These are phyloP conservation scores for Taiozyma sp. DNA, from an alignment of 1,139 yeast species.

Conservation along the genomic window DNA sequence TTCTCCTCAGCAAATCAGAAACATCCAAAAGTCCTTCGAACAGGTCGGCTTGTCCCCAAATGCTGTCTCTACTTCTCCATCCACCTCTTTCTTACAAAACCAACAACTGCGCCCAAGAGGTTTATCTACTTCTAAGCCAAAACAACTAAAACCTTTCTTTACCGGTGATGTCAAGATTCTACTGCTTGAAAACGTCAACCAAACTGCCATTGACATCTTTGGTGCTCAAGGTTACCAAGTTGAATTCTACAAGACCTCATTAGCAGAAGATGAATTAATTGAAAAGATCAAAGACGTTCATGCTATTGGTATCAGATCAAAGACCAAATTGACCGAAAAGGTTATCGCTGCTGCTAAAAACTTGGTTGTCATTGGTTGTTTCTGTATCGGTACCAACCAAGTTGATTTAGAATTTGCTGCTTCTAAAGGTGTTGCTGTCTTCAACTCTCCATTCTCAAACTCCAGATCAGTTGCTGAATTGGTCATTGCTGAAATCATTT, in stretches of 20 bases:
- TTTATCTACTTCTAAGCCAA: conserved; percentile 37
- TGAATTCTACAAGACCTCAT: conserved; percentile 84
- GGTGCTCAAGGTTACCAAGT: conserved; percentile 93
- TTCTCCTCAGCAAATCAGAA: conserved; percentile 62
- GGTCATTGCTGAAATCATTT: conserved; percentile 90
- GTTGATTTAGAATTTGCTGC: conserved; percentile 94
- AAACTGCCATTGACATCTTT: conserved; percentile 85
- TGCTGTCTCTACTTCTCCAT: conserved; percentile 74
- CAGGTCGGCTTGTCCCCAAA: conserved; percentile 53
- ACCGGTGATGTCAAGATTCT: conserved; percentile 91
- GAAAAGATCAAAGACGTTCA: conserved; percentile 92
- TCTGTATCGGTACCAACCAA: conserved; percentile 99
- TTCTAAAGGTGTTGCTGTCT: conserved; percentile 88
- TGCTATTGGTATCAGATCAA: conserved; percentile 97
- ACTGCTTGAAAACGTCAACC: conserved; percentile 86
- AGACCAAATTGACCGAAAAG: conserved; percentile 80
- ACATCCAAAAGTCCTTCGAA: conserved; percentile 48
- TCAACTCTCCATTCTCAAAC: conserved; percentile 98
- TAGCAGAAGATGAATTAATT: conserved; percentile 89
- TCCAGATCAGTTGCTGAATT: conserved; percentile 98
- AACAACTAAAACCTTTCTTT: conserved; percentile 80
- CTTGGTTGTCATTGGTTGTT: conserved; percentile 90
- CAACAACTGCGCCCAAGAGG: conserved; percentile 27
- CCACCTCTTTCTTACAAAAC: conserved; percentile 35
- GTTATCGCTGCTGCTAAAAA: conserved; percentile 82